Base-by-base conservation (phyloP, 2,329 filamentous ascomycete genomes). In the Scortechinia acanthostroma region DNA sequence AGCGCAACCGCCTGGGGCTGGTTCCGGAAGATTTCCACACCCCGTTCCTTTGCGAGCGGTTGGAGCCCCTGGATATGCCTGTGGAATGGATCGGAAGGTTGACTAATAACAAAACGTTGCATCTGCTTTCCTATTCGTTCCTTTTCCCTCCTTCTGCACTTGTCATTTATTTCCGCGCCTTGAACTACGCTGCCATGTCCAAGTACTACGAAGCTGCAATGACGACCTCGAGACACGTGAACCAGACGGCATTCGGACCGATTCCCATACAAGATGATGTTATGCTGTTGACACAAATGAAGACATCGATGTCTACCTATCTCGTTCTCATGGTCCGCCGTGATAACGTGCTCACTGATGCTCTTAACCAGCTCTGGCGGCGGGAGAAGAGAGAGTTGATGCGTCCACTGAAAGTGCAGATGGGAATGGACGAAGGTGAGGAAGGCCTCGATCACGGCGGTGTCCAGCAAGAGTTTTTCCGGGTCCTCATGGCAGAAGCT, bases 381-480 rank as follows among this genome's bases (percentile, higher is more conserved):
- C 71, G 80, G 43, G 76, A 86, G 57, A 73, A 70, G 52, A 69
- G 74, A 37, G 79, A 86, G 57, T 59, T 88, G 2, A 68, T 82
- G 55, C 73, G 80, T 23, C 84, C 84, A 4, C 59, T 88, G 21
- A 84, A 85, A 51, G 76, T 88, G 20, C 72, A 77, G 23, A 73
- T 88, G 58, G 80, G 80, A 2, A 73, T 76, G 52, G 76, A 82
- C 19, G 71, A 74, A 50, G 77, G 80, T 15, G 84, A 88, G 57
- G 74, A 84, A 52, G 84, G 83, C 2, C 64, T 83, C 14, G 84
- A 88, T 59, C 76, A 85, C 50, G 84, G 84, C 42, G 84, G 84
- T 50, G 81, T 88, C 4, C 83, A 86, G 50, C 82, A 86, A 55
- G 84, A 88, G 50, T 88, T 86, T 55, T 87, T 88, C 60, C 74